phyloP scores from a whole-genome alignment of 73 alveolate species.

The Urostyla sp. region DNA sequence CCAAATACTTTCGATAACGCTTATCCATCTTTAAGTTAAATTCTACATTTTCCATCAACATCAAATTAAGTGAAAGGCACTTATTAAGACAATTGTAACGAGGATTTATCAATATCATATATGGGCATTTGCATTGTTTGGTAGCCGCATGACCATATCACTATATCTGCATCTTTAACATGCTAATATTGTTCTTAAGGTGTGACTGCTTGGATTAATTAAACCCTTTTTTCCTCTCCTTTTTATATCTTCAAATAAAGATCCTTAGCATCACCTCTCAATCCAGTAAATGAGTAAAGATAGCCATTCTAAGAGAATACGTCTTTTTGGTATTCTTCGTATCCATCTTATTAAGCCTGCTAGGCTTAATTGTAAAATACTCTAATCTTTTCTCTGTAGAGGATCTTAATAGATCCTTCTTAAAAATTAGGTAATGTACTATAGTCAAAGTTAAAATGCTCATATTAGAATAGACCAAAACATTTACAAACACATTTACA shows the following conservation, averaged over 20 bases:
- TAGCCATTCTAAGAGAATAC: constrained; percentile 56
- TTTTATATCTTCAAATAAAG: constrained; percentile 37
- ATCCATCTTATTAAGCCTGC: constrained; percentile 63
- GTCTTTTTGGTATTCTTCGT: constrained; percentile 49
- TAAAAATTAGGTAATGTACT: constrained; percentile 42
- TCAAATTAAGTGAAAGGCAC: constrained; percentile 57
- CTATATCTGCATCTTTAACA: constrained; percentile 63
- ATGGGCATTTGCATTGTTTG: constrained; percentile 55
- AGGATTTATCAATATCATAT: constrained; percentile 43
- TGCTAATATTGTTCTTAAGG: constrained; percentile 39
- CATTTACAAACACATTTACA: constrained; percentile 37
- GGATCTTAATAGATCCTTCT: constrained; percentile 57
- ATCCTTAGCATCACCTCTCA: constrained; percentile 80
- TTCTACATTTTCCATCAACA: constrained; percentile 60
- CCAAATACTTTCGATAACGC: constrained; percentile 60
- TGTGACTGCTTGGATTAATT: constrained; percentile 54
- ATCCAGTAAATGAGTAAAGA: constrained; percentile 67
- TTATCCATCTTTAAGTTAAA: constrained; percentile 52
- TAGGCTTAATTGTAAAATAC: constrained; percentile 61
- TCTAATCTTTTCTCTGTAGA: constrained; percentile 65
- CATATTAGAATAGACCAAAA: constrained; percentile 36
- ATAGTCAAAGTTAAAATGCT: constrained; percentile 42
- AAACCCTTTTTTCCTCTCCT: constrained; percentile 70
- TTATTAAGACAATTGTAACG: constrained; percentile 13
- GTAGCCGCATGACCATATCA: constrained; percentile 69